Conservation (phyloP, 2,329 filamentous ascomycete species). For the Apiospora phragmitis region DNA sequence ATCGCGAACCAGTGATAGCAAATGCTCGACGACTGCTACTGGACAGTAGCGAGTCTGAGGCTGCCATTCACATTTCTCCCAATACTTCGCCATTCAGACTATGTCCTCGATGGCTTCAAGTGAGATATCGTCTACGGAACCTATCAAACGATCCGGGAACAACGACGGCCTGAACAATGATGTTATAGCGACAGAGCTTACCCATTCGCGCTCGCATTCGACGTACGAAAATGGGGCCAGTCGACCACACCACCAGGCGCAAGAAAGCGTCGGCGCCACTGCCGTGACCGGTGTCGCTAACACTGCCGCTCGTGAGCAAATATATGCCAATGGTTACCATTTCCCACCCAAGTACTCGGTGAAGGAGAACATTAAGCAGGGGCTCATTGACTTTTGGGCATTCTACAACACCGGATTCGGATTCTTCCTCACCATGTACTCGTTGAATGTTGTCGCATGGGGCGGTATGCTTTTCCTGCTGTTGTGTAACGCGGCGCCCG, state of each 20-base stretch:
- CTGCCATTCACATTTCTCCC: neutral
- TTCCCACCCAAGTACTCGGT: constrained; percentile 63
- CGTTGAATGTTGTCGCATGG: constrained; percentile 83
- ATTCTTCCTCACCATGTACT: constrained; percentile 76
- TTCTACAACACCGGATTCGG: constrained; percentile 76
- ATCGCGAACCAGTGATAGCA: neutral
- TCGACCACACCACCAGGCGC: constrained; percentile 17
- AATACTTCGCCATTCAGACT: neutral
- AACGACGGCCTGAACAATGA: neutral
- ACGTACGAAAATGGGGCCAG: constrained; percentile 1
- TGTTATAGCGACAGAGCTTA: neutral
- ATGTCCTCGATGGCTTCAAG: constrained; percentile 4
- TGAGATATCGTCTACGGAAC: neutral
- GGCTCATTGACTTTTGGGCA: constrained; percentile 63
- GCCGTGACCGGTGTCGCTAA: constrained; percentile 35
- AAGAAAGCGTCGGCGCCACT: constrained; percentile 22
- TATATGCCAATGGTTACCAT: constrained; percentile 64
- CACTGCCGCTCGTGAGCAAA: constrained; percentile 21
- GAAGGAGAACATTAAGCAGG: constrained; percentile 58
- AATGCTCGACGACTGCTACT: neutral
- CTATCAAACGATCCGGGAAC: neutral
- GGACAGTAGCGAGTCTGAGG: neutral
- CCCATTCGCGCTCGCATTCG: neutral
- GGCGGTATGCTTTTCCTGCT: constrained; percentile 89
- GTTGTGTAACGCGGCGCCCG: constrained; percentile 71